Evolutionary conservation across 495 filamentous ascomycete genomes (phyloP), one percentile per base, ranked within the genome.

Genomic region (Annulohypoxylon bovei): DNA sequence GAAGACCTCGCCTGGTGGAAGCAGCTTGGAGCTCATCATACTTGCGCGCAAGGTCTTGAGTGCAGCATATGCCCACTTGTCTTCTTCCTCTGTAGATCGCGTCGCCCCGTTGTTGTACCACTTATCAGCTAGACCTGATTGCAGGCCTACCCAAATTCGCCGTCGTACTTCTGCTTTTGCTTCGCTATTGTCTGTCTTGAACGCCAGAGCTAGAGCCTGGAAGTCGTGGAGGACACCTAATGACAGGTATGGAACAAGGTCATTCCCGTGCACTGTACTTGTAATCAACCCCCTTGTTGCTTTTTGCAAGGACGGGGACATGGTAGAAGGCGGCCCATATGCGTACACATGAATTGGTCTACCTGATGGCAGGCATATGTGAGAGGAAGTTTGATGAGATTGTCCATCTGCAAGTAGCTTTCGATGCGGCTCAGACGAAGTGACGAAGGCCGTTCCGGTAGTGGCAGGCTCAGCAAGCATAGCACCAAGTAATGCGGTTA

Each of bases 1-100:
- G 78, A 93, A 94, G 1, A 93, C 89, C 72, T 93, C 91, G 12
- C 92, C 92, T 0, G 92, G 92, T 1, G 92, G 92, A 65, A 92
- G 78, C 6, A 94, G 80, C 71, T 94, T 94, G 11, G 86, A 81
- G 22, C 84, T 86, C 61, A 85, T 81, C 91, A 94, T 93, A 67
- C 86, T 86, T 0, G 88, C 88, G 1, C 92, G 80, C 30, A 94
- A 77, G 0, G 84, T 81, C 68, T 89, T 88, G 1, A 94, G 84
- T 6, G 90, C 88, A 3, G 88, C 86, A 75, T 88, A 91, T 11
- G 89, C 88, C 90, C 90, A 93, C 20, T 87, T 82, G 59, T 92
- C 91, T 55, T 91, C 86, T 39, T 88, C 88, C 4, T 78, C 79
- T 11, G 47, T 60, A 8, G 47, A 40, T 1, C 44, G 72, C 9